A percentile compares a stretch with the other conserved stretches of the same genome.
phyloP scores from a whole-genome alignment of 2,329 filamentous ascomycete species.

The Cladosporium sp. region DNA sequence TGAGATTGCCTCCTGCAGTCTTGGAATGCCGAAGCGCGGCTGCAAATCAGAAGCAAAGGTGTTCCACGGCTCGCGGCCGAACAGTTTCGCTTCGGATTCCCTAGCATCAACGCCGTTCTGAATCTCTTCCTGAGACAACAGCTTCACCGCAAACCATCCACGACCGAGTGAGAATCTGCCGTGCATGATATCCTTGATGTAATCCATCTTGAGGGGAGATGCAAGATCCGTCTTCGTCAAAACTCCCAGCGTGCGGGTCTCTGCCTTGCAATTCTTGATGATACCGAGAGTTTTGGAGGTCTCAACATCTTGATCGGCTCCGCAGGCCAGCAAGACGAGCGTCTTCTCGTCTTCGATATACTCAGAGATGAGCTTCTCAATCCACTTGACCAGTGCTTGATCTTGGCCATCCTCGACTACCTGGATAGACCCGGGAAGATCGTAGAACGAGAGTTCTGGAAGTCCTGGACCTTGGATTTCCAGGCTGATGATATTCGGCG shows the following conservation, averaged over 20 bases:
- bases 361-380: slow-evolving; percentile 63
- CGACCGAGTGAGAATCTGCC: slow-evolving; percentile 62
- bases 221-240: slow-evolving; percentile 82
- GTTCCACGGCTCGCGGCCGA: slow-evolving; percentile 46
- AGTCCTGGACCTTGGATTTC: slow-evolving; percentile 69
- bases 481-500: slow-evolving; percentile 74
- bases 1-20: slow-evolving; percentile 48
- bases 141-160: slow-evolving; percentile 76
- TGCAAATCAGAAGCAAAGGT: slow-evolving; percentile 35
- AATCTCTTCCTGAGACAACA: slow-evolving; percentile 52
- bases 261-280: slow-evolving; percentile 43
- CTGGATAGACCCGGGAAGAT: slow-evolving; percentile 78
- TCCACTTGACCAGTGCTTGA: slow-evolving; percentile 65
- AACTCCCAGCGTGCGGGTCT: slow-evolving; percentile 49
- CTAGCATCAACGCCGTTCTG: slow-evolving; percentile 44
- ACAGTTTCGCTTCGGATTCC: slow-evolving; percentile 48
- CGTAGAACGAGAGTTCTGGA: slow-evolving; percentile 75
- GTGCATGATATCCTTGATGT: slow-evolving; percentile 40
- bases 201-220: slow-evolving; percentile 34
- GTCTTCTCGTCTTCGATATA: slow-evolving; percentile 69
- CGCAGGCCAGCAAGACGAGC: slow-evolving; percentile 71
- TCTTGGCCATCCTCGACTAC: slow-evolving; percentile 59
- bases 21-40: slow-evolving; percentile 49
- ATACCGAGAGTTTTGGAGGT: slow-evolving; percentile 68
- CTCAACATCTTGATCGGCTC: slow-evolving; percentile 74